Conservation (phyloP, 345 rosid genomes). For the Hibiscus syriacus region DNA sequence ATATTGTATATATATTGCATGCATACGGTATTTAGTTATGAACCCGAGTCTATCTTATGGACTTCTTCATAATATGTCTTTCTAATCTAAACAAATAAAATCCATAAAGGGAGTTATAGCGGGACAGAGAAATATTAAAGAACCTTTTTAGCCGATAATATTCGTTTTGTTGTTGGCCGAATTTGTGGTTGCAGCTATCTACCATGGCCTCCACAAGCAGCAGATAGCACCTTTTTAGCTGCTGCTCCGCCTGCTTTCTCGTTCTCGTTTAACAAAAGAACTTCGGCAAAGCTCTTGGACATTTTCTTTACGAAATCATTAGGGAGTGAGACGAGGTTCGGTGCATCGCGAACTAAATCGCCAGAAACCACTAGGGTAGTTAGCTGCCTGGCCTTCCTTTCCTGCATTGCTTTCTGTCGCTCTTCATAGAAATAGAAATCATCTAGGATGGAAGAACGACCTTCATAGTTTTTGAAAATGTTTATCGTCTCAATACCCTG, state of each 20-base stretch:
- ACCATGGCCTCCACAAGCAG: conserved; percentile 7
- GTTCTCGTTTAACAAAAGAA: conserved; percentile 30
- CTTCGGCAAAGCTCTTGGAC: conserved; percentile 56
- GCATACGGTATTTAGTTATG: neutral
- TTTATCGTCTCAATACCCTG: conserved; percentile 67
- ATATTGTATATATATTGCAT: neutral
- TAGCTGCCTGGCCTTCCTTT: conserved; percentile 50
- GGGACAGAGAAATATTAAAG: neutral
- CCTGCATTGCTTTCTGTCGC: conserved; percentile 64
- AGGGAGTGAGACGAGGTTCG: conserved; percentile 21
- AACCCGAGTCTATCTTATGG: conserved; percentile 3
- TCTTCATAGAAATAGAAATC: conserved; percentile 76
- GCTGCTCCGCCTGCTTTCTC: neutral
- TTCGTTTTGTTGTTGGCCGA: neutral
- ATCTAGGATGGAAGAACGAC: conserved; percentile 58
- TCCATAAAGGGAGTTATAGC: neutral
- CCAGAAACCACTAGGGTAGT: conserved; percentile 19
- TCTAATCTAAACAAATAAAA: conserved; percentile 3
- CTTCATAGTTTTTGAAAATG: conserved; percentile 43
- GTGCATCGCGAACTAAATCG: conserved; percentile 15
- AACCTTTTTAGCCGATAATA: neutral
- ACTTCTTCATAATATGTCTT: conserved; percentile 13
- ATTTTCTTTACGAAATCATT: conserved; percentile 34
- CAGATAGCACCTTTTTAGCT: conserved; percentile 1
- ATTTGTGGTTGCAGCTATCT: conserved; percentile 5